A percentile compares a stretch with the other conserved stretches of the same genome.
Evolutionary conservation across 345 rosid genomes (phyloP).

Genomic region (Brassica incana): DNA sequence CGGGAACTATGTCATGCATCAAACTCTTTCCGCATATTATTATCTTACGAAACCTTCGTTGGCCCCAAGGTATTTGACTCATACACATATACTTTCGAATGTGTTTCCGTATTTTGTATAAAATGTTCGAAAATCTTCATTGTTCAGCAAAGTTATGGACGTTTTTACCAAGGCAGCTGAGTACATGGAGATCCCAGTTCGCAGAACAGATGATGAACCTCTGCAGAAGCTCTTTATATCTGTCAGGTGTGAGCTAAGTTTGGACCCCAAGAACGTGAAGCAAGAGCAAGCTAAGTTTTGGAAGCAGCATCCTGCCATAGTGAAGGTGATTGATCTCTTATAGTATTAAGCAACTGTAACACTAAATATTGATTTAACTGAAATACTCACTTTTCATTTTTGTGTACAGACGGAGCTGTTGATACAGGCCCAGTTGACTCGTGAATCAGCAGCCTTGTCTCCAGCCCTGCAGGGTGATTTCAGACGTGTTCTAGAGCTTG

Average conservation of each 20-base stretch:
- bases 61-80: conserved; percentile 78
- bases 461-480: conserved; percentile 81
- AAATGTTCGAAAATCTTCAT: conserved; percentile 23
- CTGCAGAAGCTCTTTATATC: conserved; percentile 94
- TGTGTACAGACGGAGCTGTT: conserved; percentile 79
- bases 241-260: conserved; percentile 91
- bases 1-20: conserved; percentile 98
- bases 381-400: conserved; percentile 21
- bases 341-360: conserved; percentile 5
- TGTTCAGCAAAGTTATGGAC: conserved; percentile 94
- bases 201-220: conserved; percentile 92
- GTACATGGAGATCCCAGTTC: conserved; percentile 94
- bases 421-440: conserved; percentile 86
- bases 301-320: conserved; percentile 98
- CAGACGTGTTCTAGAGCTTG: conserved; percentile 82
- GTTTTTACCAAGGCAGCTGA: conserved; percentile 97
- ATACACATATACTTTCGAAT: not conserved
- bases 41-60: conserved; percentile 54
- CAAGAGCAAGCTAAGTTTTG: conserved; percentile 99
- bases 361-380: not conserved
- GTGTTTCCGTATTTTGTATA: conserved; percentile 1
- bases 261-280: conserved; percentile 92
- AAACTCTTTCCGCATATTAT: conserved; percentile 80
- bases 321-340: conserved; percentile 57
- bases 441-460: conserved; percentile 68